A percentile compares a stretch with the other conserved stretches of the same genome.
Conservation (phyloP, 225 moss, liverwort and hornwort genomes). For the Takakia lepidozioides region DNA sequence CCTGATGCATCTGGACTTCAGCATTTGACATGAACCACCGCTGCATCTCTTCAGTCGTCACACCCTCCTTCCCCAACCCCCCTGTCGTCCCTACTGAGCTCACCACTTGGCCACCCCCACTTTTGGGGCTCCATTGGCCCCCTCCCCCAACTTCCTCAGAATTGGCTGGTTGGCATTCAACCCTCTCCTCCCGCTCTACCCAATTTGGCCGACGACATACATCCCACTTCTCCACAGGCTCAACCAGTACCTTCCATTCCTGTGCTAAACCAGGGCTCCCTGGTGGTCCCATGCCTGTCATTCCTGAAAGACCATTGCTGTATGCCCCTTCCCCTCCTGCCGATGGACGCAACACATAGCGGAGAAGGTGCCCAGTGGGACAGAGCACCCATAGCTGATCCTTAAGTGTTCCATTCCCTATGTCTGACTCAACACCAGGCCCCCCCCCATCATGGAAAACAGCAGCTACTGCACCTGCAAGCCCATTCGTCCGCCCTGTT, state of each 20-base stretch:
- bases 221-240: constrained; percentile 95
- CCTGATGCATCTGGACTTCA: constrained; percentile 99
- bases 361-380: constrained; percentile 80
- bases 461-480: constrained; percentile 79
- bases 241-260: constrained; percentile 67
- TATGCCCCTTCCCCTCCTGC: constrained; percentile 69
- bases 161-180: constrained; percentile 36
- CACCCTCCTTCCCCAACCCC: constrained; percentile 44
- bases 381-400: constrained; percentile 94
- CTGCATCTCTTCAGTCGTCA: constrained; percentile 79
- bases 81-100: constrained; percentile 19
- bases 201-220: constrained; percentile 90
- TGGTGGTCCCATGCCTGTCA: constrained; percentile 46
- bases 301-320: constrained; percentile 53
- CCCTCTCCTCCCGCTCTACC: constrained; percentile 89
- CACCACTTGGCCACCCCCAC: too few relatives aligned
- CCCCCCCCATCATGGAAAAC: constrained; percentile 92
- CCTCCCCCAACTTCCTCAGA: constrained; percentile 25
- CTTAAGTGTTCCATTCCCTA: constrained; percentile 61
- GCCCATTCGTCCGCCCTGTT: constrained; percentile 56
- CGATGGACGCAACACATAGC: constrained; percentile 81
- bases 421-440: constrained; percentile 63
- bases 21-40: constrained; percentile 99
- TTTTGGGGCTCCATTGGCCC: constrained; percentile 1
- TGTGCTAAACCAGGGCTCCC: constrained; percentile 54